These are phyloP conservation scores for Anacardium occidentale DNA, from an alignment of 345 rosid genomes.

Conservation along the genomic window DNA sequence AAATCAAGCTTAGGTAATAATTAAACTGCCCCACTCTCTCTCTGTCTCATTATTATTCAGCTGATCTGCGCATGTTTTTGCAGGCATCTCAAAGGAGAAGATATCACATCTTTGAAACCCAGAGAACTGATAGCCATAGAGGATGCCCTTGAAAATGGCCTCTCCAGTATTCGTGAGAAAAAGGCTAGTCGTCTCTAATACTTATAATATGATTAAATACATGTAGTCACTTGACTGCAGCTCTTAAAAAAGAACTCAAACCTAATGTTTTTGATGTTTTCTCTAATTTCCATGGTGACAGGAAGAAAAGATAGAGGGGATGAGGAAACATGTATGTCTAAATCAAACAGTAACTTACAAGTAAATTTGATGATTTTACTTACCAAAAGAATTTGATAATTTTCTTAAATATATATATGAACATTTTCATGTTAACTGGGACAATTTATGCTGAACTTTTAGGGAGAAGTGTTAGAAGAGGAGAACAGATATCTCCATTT, in stretches of 20 bases:
- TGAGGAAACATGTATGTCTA: constrained; percentile 46
- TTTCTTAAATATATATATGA: too few species aligned
- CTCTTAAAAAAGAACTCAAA: too few species aligned
- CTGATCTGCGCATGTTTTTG: neutral
- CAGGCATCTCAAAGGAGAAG: constrained; percentile 78
- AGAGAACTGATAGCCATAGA: constrained; percentile 56
- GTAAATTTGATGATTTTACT: too few species aligned
- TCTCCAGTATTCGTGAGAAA: constrained; percentile 44
- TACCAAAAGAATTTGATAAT: neutral
- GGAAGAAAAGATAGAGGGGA: constrained; percentile 36
- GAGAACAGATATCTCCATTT: constrained; percentile 44
- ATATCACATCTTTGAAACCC: constrained; percentile 57
- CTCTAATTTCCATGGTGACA: constrained; percentile 26
- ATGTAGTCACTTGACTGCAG: too few species aligned
- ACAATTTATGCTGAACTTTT: constrained; percentile 12
- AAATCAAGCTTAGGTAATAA: constrained; percentile 65
- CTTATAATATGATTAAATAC: neutral
- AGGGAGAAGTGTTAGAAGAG: constrained; percentile 38
- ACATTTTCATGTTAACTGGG: neutral
- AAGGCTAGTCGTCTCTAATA: constrained; percentile 33
- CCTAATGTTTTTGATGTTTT: neutral
- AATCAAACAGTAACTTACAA: neutral
- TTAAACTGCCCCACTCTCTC: too few species aligned
- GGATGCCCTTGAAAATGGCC: constrained; percentile 69
- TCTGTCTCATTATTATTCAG: too few species aligned